phyloP scores from a whole-genome alignment of 2,329 filamentous ascomycete genomes.

The Cadophora sp. region DNA sequence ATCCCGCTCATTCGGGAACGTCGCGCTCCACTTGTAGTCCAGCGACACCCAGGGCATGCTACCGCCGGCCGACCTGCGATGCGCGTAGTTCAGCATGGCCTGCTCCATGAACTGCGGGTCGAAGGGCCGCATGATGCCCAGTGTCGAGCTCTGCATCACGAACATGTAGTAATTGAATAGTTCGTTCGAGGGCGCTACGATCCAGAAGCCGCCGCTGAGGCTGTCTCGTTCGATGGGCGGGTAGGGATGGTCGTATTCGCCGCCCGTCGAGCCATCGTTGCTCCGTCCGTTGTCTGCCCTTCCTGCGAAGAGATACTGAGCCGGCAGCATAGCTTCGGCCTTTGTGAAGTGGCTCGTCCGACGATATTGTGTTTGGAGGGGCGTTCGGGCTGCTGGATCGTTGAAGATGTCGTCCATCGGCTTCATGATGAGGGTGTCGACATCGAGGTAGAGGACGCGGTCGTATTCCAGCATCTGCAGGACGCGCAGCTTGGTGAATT shows the following conservation, averaged over 20 bases:
- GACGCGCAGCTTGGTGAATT: not conserved
- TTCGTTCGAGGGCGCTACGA: not conserved
- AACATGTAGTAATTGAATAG: not conserved
- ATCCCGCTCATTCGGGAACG: not conserved
- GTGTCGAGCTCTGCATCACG: not conserved
- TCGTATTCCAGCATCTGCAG: conserved; percentile 1
- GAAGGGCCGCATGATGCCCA: not conserved
- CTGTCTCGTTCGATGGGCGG: not conserved
- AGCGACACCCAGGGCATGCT: not conserved
- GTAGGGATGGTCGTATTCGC: not conserved
- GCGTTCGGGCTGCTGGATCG: not conserved
- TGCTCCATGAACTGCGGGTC: conserved; percentile 5
- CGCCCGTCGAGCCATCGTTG: not conserved
- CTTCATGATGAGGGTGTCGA: not conserved
- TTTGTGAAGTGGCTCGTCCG: not conserved
- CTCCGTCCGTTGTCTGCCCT: not conserved
- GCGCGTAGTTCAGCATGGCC: not conserved
- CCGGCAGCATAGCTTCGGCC: not conserved
- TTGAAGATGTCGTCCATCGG: not conserved
- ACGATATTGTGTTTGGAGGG: not conserved
- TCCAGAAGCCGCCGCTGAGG: not conserved
- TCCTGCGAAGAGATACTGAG: not conserved
- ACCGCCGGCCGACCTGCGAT: not conserved
- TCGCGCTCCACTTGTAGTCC: not conserved
- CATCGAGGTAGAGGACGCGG: not conserved